Evolutionary conservation across 176 grass and related monocot species (phyloP).

Genomic region (Dactylis glomerata): DNA sequence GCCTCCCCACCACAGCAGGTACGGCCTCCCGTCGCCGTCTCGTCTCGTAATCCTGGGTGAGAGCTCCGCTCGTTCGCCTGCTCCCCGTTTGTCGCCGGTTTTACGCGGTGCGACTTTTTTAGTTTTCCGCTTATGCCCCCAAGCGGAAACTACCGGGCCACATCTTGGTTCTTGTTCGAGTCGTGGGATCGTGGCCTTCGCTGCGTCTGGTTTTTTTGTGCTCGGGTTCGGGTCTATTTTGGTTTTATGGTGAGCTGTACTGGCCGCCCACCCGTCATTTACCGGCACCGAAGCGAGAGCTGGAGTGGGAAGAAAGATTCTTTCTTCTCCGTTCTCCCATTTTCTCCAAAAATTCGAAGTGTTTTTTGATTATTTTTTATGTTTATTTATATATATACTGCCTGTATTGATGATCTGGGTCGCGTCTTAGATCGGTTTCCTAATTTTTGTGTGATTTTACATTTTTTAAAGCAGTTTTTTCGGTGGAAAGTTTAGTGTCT

Average conservation of each 20-base stretch:
- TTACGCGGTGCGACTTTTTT: neutral
- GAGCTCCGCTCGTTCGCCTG: neutral
- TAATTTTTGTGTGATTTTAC: conserved; percentile 11
- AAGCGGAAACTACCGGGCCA: conserved; percentile 1
- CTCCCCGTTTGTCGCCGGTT: conserved; percentile 3
- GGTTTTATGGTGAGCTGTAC: conserved; percentile 33
- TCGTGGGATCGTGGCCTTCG: conserved; percentile 9
- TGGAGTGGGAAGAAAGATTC: conserved; percentile 18
- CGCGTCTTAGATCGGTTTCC: neutral
- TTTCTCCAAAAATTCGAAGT: neutral
- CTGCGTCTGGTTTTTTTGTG: conserved; percentile 3
- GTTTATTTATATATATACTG: too few relatives aligned
- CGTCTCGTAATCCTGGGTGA: neutral
- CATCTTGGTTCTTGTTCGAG: neutral
- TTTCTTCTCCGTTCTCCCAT: neutral
- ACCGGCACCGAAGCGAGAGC: neutral
- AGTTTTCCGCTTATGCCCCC: conserved; percentile 40
- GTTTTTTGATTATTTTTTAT: neutral
- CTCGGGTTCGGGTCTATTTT: conserved; percentile 17
- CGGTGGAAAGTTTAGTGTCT: neutral
- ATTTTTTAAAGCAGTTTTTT: neutral
- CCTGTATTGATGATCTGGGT: neutral
- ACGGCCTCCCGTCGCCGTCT: neutral
- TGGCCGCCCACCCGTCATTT: conserved; percentile 8
- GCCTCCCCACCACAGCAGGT: conserved; percentile 37